Percentiles rank a stretch among this genome's conserved stretches.
phyloP scores from a whole-genome alignment of 2,329 filamentous ascomycete species.

The Penicillium sclerotigenum region DNA sequence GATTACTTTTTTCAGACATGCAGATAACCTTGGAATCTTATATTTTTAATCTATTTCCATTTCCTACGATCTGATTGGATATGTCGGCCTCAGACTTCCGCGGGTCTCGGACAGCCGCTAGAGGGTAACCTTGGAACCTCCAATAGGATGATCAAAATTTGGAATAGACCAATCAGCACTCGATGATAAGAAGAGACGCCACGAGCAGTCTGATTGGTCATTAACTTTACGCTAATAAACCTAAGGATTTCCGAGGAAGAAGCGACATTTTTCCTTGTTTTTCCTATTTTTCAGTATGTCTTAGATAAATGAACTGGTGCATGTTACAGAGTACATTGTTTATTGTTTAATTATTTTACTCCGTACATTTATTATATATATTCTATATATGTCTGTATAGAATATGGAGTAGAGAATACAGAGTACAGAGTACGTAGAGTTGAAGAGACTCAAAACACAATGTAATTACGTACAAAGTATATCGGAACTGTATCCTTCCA shows the following conservation, averaged over 20 bases:
- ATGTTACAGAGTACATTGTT: neutral
- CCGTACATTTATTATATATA: no score
- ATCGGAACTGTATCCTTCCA: neutral
- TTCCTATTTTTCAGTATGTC: neutral
- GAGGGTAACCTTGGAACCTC: neutral
- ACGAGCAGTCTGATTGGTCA: conserved; percentile 15
- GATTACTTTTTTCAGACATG: neutral
- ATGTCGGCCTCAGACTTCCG: neutral
- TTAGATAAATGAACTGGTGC: neutral
- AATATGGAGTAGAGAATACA: neutral
- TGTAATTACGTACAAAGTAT: neutral
- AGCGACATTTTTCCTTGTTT: neutral
- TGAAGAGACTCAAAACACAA: neutral
- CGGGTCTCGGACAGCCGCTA: neutral
- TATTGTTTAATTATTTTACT: neutral
- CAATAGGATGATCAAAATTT: neutral
- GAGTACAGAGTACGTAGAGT: neutral
- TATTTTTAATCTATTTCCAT: neutral
- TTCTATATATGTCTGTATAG: no score
- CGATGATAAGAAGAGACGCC: conserved; percentile 22
- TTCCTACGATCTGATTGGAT: neutral
- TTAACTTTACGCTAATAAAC: conserved; percentile 11
- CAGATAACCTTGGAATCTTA: neutral
- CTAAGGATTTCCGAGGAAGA: conserved; percentile 1
- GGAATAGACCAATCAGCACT: conserved; percentile 8